Base-by-base conservation (phyloP, 2,329 filamentous ascomycete species). In the Beauveria asiatica region DNA sequence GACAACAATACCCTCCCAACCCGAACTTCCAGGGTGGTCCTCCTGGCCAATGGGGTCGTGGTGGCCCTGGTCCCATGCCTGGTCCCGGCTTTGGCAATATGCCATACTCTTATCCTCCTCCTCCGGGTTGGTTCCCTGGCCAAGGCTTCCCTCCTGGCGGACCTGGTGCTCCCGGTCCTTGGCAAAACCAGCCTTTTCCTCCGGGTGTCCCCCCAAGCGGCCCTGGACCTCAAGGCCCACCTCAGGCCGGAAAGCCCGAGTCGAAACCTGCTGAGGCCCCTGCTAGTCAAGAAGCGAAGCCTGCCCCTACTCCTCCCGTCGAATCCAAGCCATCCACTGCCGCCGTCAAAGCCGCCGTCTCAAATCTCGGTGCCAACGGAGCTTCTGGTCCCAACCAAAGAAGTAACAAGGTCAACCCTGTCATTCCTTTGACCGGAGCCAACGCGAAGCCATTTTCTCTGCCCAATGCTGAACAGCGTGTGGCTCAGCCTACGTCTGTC, bases 61-160 rank as follows among this genome's bases (percentile, higher is more conserved):
- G 79, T 59, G 78, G 71, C 37, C 77, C 78, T 58, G 83, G 80
- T 27, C 87, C 87, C 64, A 83, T 83, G 19, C 79, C 80, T 30
- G 79, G 69, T 8, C 76, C 77, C 60, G 81, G 83, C 27, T 91
- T 87, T 67, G 85, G 85, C 65, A 86, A 85, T 65, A 87, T 91
- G 82, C 87, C 88, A 25, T 60, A 60, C 1, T 51, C 60, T 8
- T 95, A 92, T 71, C 89, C 88, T 64, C 87, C 85, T 17, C 89
- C 85, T 51, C 84, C 84, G 25, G 88, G 87, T 60, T 95, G 90
- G 89, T 93, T 86, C 70, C 88, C 88, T 65, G 87, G 87, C 7
- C 89, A 90, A 73, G 87, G 86, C 27, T 94, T 91, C 66, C 87
- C 86, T 39, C 85, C 83, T 63, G 78, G 67, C 19, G 68, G 66